A percentile compares a stretch with the other conserved stretches of the same genome.
These are phyloP conservation scores for Agrostemma githago DNA, from an alignment of 148 eudicot species.

Conservation along the genomic window DNA sequence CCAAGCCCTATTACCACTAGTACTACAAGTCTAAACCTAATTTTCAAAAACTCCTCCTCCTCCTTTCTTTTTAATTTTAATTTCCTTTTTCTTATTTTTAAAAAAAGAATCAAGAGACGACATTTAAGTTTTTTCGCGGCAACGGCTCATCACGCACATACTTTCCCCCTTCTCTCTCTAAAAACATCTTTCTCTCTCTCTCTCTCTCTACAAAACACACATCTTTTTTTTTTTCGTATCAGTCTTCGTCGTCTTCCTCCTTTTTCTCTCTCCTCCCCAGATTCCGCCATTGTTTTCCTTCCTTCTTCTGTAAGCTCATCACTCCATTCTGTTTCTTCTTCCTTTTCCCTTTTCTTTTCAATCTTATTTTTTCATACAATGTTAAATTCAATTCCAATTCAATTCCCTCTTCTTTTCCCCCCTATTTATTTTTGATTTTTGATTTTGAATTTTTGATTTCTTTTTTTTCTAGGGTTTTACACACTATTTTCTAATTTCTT, in stretches of 20 bases:
- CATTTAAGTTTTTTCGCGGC: slow-evolving; percentile 37
- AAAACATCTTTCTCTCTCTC: background rate
- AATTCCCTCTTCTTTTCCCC: background rate
- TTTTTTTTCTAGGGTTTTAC: slow-evolving; percentile 21
- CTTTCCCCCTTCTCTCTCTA: background rate
- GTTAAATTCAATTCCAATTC: background rate
- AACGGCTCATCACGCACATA: slow-evolving; percentile 17
- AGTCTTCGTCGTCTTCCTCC: background rate
- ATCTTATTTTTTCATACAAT: background rate
- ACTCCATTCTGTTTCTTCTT: background rate
- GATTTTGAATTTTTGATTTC: slow-evolving; percentile 1
- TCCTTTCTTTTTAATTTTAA: too few relatives aligned
- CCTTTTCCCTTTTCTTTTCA: background rate
- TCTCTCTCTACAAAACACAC: slow-evolving; percentile 6
- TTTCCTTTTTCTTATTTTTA: too few relatives aligned
- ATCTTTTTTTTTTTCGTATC: background rate
- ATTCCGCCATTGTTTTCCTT: background rate
- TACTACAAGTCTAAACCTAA: too few relatives aligned
- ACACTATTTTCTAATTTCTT: background rate
- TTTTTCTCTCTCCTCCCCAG: background rate
- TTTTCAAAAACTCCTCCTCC: too few relatives aligned
- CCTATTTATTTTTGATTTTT: background rate
- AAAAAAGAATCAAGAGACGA: background rate
- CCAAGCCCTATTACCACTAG: too few relatives aligned
- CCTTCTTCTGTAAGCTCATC: too few relatives aligned